Percentiles rank a stretch among this genome's conserved stretches.
phyloP scores from a whole-genome alignment of 2,329 filamentous ascomycete species.

The Diaporthe helianthi region DNA sequence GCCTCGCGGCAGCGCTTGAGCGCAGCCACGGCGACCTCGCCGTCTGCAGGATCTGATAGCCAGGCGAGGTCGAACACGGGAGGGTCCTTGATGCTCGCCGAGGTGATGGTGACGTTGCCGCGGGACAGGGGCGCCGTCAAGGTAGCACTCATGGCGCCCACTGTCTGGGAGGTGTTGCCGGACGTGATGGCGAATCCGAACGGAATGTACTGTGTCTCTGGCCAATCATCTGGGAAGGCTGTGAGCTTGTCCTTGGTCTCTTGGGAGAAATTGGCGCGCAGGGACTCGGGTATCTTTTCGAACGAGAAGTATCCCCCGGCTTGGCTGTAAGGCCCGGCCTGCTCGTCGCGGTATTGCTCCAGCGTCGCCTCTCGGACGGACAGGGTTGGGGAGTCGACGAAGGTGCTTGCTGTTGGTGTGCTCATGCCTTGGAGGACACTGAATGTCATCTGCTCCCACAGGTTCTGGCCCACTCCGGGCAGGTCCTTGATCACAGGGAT shows the following conservation, averaged over 20 bases:
- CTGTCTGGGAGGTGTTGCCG: neutral
- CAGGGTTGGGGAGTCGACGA: neutral
- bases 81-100: slow-evolving; percentile 41
- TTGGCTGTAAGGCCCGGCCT: slow-evolving; percentile 3
- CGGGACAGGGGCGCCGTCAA: slow-evolving; percentile 48
- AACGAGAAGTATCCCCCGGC: slow-evolving; percentile 28
- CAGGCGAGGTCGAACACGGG: slow-evolving; percentile 51
- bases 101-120: slow-evolving; percentile 48
- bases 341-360: neutral
- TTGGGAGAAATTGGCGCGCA: slow-evolving; percentile 7
- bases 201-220: slow-evolving; percentile 2
- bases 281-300: slow-evolving; percentile 24
- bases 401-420: neutral
- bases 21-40: slow-evolving; percentile 49
- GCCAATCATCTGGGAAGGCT: neutral
- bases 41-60: slow-evolving; percentile 47
- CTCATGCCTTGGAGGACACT: neutral
- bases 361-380: neutral
- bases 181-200: neutral
- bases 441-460: slow-evolving; percentile 11
- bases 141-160: slow-evolving; percentile 33
- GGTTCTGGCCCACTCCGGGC: slow-evolving; percentile 30
- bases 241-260: neutral
- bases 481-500: slow-evolving; percentile 31
- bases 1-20: slow-evolving; percentile 48